Conservation (phyloP, 2,329 filamentous ascomycete genomes). For the Apiospora malaysiana region DNA sequence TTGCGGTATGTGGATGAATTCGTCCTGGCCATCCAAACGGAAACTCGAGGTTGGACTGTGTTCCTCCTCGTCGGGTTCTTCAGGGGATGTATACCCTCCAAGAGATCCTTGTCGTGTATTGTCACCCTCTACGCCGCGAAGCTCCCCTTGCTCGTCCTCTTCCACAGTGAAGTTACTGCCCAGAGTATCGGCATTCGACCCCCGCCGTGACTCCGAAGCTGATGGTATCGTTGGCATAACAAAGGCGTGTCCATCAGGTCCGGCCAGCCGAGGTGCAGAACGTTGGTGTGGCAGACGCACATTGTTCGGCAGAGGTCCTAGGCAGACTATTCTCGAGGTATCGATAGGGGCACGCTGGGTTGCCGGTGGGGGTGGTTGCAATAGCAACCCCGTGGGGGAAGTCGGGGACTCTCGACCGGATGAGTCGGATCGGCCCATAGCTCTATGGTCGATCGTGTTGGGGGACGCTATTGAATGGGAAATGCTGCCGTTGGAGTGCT, state of each 20-base stretch:
- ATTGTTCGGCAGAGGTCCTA: constrained; percentile 60
- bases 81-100: constrained; percentile 4
- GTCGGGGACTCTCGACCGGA: constrained; percentile 32
- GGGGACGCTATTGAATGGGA: constrained; percentile 32
- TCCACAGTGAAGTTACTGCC: constrained; percentile 65
- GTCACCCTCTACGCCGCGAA: neutral
- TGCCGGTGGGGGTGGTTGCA: constrained; percentile 38
- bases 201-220: constrained; percentile 34
- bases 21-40: constrained; percentile 19
- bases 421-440: constrained; percentile 36
- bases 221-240: constrained; percentile 36
- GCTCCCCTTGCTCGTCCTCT: constrained; percentile 40
- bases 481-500: constrained; percentile 36
- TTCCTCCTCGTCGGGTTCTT: constrained; percentile 8
- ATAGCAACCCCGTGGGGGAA: constrained; percentile 29
- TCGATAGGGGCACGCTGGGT: constrained; percentile 57
- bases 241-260: constrained; percentile 35
- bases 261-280: constrained; percentile 34
- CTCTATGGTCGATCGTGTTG: constrained; percentile 34
- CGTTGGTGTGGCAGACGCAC: constrained; percentile 44
- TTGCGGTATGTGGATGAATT: constrained; percentile 24
- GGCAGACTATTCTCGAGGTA: constrained; percentile 57
- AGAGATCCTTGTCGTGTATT: neutral
- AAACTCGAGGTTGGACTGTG: constrained; percentile 6
- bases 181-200: constrained; percentile 50